phyloP scores from a whole-genome alignment of 2,329 filamentous ascomycete species.

The Trichoderma brevicompactum region DNA sequence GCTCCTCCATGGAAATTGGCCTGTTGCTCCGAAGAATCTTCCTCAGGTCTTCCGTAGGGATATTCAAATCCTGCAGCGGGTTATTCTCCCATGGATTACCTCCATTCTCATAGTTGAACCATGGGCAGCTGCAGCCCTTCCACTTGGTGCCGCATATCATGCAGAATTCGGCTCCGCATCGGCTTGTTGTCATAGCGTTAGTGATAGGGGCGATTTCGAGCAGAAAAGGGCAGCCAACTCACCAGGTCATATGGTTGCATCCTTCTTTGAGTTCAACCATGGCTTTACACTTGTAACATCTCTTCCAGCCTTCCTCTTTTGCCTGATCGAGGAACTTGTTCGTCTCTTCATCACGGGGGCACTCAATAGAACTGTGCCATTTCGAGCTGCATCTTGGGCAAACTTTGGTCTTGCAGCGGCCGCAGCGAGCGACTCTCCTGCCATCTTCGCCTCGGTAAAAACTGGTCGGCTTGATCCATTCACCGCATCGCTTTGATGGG shows the following conservation, averaged over 20 bases:
- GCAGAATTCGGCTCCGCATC: constrained; percentile 83
- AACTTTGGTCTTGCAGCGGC: constrained; percentile 72
- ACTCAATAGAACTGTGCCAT: constrained; percentile 72
- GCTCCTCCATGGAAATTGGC: constrained; percentile 26
- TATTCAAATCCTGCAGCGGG: constrained; percentile 54
- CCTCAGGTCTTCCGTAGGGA: constrained; percentile 41
- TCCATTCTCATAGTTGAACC: constrained; percentile 67
- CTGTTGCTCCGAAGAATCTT: constrained; percentile 25
- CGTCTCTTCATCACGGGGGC: constrained; percentile 72
- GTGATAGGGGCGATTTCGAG: not conserved
- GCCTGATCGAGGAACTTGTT: constrained; percentile 66
- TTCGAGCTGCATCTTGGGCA: constrained; percentile 74
- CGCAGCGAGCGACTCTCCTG: constrained; percentile 71
- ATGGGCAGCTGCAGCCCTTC: constrained; percentile 82
- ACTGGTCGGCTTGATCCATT: constrained; percentile 76
- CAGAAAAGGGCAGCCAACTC: constrained; percentile 40
- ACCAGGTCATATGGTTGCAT: constrained; percentile 89
- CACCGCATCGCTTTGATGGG: constrained; percentile 70
- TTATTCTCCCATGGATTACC: constrained; percentile 26
- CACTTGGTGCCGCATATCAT: constrained; percentile 82
- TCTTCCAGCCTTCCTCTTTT: constrained; percentile 71
- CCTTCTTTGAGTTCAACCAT: constrained; percentile 81
- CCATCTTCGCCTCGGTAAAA: constrained; percentile 60
- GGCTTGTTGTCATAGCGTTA: constrained; percentile 48
- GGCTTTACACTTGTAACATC: constrained; percentile 73